phyloP scores from a whole-genome alignment of 1,284 basidiomycete genomes.

The Tilletia walkeri region DNA sequence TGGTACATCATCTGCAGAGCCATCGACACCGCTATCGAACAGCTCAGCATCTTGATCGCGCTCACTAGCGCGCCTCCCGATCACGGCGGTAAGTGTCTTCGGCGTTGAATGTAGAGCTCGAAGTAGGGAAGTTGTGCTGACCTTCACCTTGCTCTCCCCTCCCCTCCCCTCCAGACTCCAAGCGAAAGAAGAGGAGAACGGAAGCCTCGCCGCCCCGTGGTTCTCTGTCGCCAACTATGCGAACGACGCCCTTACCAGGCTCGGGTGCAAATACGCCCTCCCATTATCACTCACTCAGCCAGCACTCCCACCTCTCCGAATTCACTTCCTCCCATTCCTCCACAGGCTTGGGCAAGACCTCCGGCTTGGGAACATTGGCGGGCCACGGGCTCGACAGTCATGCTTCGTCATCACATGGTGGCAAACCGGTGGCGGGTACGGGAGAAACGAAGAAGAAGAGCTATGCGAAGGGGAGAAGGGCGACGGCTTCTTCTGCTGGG shows the following conservation, averaged over 20 bases:
- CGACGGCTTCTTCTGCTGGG: neutral
- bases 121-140: neutral
- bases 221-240: conserved; percentile 12
- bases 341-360: neutral
- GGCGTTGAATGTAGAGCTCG: neutral
- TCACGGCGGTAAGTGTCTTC: neutral
- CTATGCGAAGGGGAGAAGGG: neutral
- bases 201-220: conserved; percentile 16
- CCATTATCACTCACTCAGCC: neutral
- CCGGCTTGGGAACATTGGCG: neutral
- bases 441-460: neutral
- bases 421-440: neutral
- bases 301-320: neutral
- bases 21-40: conserved; percentile 43
- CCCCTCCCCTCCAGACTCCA: neutral
- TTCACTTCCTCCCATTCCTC: neutral
- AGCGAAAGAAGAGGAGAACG: conserved; percentile 20
- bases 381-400: neutral
- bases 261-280: neutral
- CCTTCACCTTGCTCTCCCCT: neutral
- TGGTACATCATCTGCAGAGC: conserved; percentile 22
- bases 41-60: conserved; percentile 41
- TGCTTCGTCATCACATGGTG: neutral
- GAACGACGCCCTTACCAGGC: conserved; percentile 3
- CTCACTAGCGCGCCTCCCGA: conserved; percentile 21